Conservation (phyloP, 2,329 filamentous ascomycete genomes). For the Chalaropsis thielavioides region DNA sequence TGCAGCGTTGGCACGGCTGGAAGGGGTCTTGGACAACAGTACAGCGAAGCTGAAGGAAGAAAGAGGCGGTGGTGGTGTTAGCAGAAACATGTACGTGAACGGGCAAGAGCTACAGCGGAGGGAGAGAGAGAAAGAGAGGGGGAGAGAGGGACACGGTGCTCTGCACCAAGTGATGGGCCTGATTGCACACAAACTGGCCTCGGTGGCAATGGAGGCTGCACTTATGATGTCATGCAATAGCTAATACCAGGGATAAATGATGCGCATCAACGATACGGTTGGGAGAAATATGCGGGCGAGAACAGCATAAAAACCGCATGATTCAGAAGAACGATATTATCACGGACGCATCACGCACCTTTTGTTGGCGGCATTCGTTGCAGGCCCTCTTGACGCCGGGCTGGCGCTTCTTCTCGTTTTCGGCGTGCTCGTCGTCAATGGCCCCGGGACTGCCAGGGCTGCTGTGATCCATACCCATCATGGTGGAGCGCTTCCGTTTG, state of each 20-base stretch:
- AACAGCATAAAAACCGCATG: slow-evolving; percentile 12
- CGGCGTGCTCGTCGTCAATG: slow-evolving; percentile 41
- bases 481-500: slow-evolving; percentile 45
- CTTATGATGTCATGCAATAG: neutral
- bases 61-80: slow-evolving; percentile 1
- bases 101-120: neutral
- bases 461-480: slow-evolving; percentile 37
- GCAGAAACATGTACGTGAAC: neutral
- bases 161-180: too few species aligned
- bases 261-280: too few species aligned
- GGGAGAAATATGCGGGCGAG: too few species aligned
- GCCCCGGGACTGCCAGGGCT: slow-evolving; percentile 46
- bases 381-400: slow-evolving; percentile 65
- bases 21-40: slow-evolving; percentile 74
- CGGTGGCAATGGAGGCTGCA: neutral
- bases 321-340: slow-evolving; percentile 11
- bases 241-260: too few species aligned
- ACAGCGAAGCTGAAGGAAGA: slow-evolving; percentile 50
- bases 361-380: slow-evolving; percentile 75
- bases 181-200: neutral
- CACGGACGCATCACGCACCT: slow-evolving; percentile 40
- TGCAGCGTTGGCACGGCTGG: slow-evolving; percentile 61
- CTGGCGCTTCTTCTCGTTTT: slow-evolving; percentile 47
- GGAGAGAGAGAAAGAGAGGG: neutral
- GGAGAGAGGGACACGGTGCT: neutral